These are phyloP conservation scores for Tricholoma bakamatsutake DNA, from an alignment of 768 basidiomycete genomes.

Conservation along the genomic window DNA sequence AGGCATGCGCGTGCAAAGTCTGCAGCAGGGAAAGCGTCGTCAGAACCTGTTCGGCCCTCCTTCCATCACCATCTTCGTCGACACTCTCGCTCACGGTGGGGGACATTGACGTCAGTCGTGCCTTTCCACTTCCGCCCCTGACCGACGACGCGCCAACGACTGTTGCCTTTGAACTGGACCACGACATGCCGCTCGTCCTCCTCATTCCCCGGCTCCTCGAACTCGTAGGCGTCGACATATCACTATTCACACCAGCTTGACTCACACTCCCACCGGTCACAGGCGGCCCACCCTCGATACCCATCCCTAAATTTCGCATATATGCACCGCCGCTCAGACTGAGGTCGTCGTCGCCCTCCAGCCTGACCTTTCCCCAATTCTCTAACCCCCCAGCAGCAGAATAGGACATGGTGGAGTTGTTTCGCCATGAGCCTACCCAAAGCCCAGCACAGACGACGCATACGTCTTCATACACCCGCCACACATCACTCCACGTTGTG, in stretches of 20 bases:
- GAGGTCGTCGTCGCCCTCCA: conserved; percentile 66
- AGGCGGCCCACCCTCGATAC: conserved; percentile 58
- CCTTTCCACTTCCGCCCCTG: conserved; percentile 18
- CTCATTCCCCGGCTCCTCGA: conserved; percentile 25
- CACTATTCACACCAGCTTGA: conserved; percentile 15
- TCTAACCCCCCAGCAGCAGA: conserved; percentile 41
- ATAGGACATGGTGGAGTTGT: conserved; percentile 41
- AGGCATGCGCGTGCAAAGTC: conserved; percentile 62
- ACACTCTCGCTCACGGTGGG: conserved; percentile 11
- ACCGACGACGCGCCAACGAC: conserved; percentile 14
- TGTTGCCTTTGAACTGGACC: conserved; percentile 36
- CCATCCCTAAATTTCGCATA: conserved; percentile 58
- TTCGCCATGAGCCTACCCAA: conserved; percentile 71
- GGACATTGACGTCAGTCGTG: conserved; percentile 27
- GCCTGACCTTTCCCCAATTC: conserved; percentile 51
- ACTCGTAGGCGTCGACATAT: conserved; percentile 8
- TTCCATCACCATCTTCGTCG: conserved; percentile 19
- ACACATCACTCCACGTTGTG: conserved; percentile 64
- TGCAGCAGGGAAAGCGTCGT: conserved; percentile 57
- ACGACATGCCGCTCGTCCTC: conserved; percentile 46
- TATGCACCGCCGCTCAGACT: conserved; percentile 30
- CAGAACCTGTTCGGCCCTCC: conserved; percentile 29
- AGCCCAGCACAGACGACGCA: conserved; percentile 77
- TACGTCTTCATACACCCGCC: conserved; percentile 82
- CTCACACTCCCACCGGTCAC: conserved; percentile 13